Percentiles rank a stretch among this genome's conserved stretches.
Conservation (phyloP, 495 filamentous ascomycete species). For the Xylaria curta region DNA sequence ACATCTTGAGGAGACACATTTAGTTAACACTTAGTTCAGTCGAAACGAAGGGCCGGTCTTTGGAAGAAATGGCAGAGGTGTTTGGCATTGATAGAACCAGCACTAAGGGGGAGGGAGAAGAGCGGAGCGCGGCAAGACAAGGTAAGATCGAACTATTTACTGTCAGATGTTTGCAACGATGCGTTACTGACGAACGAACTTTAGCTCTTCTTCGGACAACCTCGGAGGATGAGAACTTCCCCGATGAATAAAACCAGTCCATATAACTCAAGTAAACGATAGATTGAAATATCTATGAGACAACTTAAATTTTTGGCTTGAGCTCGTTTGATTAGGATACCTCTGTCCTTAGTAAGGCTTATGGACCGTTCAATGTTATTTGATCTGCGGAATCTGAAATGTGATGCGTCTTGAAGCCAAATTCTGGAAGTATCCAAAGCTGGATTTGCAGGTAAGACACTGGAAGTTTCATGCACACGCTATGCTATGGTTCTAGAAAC, state of each 20-base stretch:
- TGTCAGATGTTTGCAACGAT: neutral
- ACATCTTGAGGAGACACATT: neutral
- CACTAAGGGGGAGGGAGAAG: conserved; percentile 6
- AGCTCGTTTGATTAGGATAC: neutral
- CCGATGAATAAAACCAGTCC: neutral
- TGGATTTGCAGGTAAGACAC: neutral
- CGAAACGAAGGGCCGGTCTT: conserved; percentile 20
- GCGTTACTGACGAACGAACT: neutral
- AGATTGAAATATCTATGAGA: neutral
- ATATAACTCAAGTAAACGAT: neutral
- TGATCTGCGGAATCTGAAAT: neutral
- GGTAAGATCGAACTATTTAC: conserved; percentile 3
- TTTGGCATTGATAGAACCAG: conserved; percentile 16
- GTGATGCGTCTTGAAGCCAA: neutral
- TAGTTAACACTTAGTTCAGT: neutral
- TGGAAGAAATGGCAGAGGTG: conserved; percentile 25
- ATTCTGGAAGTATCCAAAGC: neutral
- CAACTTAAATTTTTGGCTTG: too few relatives aligned
- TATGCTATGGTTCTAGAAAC: neutral
- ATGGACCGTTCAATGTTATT: neutral
- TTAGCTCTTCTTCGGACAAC: conserved; percentile 4
- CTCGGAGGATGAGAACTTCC: neutral
- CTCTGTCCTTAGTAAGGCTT: neutral
- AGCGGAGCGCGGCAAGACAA: neutral
- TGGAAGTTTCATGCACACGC: neutral